phyloP scores from a whole-genome alignment of 2,329 filamentous ascomycete species.

The Colletotrichum godetiae region DNA sequence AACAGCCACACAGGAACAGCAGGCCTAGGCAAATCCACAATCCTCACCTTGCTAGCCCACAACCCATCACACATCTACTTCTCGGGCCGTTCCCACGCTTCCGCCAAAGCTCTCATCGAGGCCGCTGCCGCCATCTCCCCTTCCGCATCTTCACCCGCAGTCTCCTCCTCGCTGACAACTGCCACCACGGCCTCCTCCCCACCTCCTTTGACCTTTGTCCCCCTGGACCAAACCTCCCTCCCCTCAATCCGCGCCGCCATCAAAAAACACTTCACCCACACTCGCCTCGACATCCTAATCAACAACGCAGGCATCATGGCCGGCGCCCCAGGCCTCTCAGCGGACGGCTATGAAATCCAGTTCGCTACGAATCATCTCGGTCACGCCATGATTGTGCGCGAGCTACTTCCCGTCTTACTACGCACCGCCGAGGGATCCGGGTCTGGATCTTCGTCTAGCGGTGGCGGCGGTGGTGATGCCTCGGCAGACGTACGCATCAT shows the following conservation, averaged over 20 bases:
- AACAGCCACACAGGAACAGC: slow-evolving; percentile 20
- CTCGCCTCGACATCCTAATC: slow-evolving; percentile 53
- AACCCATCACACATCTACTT: slow-evolving; percentile 65
- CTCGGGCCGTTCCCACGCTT: slow-evolving; percentile 58
- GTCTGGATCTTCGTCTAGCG: no score
- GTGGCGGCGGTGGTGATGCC: background rate
- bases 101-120: slow-evolving; percentile 54
- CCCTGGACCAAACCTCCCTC: slow-evolving; percentile 62
- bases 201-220: slow-evolving; percentile 45
- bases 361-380: slow-evolving; percentile 40
- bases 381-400: slow-evolving; percentile 39
- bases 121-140: slow-evolving; percentile 39
- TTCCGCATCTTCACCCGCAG: background rate
- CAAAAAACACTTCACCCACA: slow-evolving; percentile 36
- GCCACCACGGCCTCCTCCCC: no score
- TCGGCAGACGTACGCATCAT: slow-evolving; percentile 28
- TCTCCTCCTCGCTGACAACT: slow-evolving; percentile 39
- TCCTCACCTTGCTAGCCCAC: slow-evolving; percentile 45
- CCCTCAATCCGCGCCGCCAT: slow-evolving; percentile 49
- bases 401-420: slow-evolving; percentile 37
- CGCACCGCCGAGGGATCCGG: background rate
- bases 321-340: slow-evolving; percentile 15
- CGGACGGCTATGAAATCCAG: slow-evolving; percentile 41
- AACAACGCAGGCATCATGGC: slow-evolving; percentile 43
- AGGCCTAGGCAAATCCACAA: slow-evolving; percentile 30